Base-by-base conservation (phyloP, 1,284 basidiomycete species). In the Moesziomyces globuligerus region DNA sequence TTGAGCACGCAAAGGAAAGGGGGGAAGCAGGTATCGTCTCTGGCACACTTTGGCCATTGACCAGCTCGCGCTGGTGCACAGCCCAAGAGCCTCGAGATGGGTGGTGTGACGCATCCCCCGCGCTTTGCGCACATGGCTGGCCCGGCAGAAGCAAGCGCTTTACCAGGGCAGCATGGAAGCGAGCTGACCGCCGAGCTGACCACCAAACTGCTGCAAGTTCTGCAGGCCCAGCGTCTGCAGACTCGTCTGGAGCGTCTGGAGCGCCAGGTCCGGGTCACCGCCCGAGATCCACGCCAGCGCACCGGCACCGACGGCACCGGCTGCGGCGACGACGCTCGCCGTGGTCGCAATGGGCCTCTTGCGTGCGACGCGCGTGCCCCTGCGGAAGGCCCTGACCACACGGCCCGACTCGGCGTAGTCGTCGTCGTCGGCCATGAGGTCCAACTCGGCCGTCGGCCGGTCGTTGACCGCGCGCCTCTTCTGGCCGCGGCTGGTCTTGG, bases 271-370 rank as follows among this genome's bases (percentile, higher is more conserved):
- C 17, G 71, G 59, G 54, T 76, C 58, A 28, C 69, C 72, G 25
- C 78, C 78, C n/a, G 78, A 59, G 50, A 78, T 68, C 71, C 66
- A 77, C n/a, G 78, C 78, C 21, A 75, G 56, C 4, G 78, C 75
- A 48, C 75, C 78, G 6, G 73, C 72, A 34, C 78, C 79, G 1
- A 78, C 60, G 6, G 80, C 80, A 28, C 75, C 76, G 1, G 72
- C 79, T 25, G 76, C 74, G 3, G 76, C 72, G 8, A 80, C 50
- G 15, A 74, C 75, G 47, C 80, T 72, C 4, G 77, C 76, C 0
- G 76, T 67, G 0, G 78, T 68, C 11, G 72, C 69, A 13, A 81
- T 59, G 15, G 78, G 78, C 23, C 75, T 56, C 50, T 60, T 67
- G 38, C 75, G 64, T 25, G 62, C 74, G 6, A 42, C 75, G 44